Base-by-base conservation (phyloP, 352 stramenopile genomes). In the Phytophthora ramorum region DNA sequence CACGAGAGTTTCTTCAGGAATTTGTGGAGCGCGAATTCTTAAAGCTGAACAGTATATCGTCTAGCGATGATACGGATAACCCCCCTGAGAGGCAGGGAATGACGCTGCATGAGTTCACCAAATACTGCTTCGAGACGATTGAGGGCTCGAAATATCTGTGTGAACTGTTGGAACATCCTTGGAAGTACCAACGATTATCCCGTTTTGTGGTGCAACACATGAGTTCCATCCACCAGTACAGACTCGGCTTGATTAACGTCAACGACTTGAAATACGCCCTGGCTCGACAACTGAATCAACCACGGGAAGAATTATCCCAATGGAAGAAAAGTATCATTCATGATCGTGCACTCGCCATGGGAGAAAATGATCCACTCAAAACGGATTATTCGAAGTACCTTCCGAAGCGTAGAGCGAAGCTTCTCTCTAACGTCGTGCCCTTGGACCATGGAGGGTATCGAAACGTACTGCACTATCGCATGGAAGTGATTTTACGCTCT, bases 301-400 rank as follows among this genome's bases (percentile, higher is more conserved):
- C 79, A 14, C 79, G 85, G 1, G 66, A 79, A 5, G 74, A 87
- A 52, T 71, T 98, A 16, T 83, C 81, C 2, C 69, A 59, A 3
- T 88, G 83, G 67, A 80, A 84, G 20, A 96, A 97, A 57, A 58
- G 78, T 32, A 60, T 82, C 5, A 88, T 98, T 9, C 93, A 98
- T 63, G 89, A 97, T 47, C 80, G 88, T 1, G 92, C 93, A 0
- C 64, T 98, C 5, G 83, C 90, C 0, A 97, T 97, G 86, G 93
- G 93, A 12, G 83, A 93, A 46, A 96, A 97, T 53, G 93, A 98
- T 43, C 90, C 92, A 0, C 67, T 97, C 10, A 98, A 98, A 70
- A 87, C 91, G 1, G 91, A 98, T 63, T 98, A 98, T 65, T 94
- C 87, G 10, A 96, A 93, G 64, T 98, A 98, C 37, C 61, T 98